Evolutionary conservation across 129 eudicot species (phyloP).

Genomic region (Flaveria robusta): DNA sequence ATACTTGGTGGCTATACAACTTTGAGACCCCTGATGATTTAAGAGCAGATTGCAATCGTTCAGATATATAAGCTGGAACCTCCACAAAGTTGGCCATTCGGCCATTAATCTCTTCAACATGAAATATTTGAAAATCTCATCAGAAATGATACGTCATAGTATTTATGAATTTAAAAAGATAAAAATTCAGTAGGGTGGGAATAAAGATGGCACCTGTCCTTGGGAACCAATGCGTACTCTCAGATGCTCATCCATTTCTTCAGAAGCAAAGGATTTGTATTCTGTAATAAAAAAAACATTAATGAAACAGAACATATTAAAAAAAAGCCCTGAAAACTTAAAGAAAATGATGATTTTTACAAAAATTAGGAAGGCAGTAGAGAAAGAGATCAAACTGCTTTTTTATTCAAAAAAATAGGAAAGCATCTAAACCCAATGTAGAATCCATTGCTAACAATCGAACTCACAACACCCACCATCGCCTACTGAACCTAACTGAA

Average conservation of each 20-base stretch:
- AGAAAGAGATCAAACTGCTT: too few relatives aligned
- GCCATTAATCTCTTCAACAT: slow-evolving; percentile 69
- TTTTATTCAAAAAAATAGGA: too few relatives aligned
- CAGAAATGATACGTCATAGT: slow-evolving; percentile 13
- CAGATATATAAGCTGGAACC: slow-evolving; percentile 70
- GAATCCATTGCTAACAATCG: too few relatives aligned
- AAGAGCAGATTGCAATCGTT: slow-evolving; percentile 53
- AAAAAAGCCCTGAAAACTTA: neutral
- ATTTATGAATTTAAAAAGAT: neutral
- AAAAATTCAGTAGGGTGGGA: neutral
- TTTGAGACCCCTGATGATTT: slow-evolving; percentile 58
- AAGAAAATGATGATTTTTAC: slow-evolving; percentile 43
- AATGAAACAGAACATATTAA: neutral
- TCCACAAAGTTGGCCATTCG: slow-evolving; percentile 62
- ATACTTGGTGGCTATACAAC: slow-evolving; percentile 91
- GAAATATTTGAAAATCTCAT: slow-evolving; percentile 63
- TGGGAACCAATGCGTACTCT: slow-evolving; percentile 59
- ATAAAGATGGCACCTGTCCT: slow-evolving; percentile 64
- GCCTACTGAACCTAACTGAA: too few relatives aligned
- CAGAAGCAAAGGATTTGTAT: slow-evolving; percentile 59
- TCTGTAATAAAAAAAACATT: slow-evolving; percentile 46
- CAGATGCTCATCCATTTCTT: slow-evolving; percentile 77
- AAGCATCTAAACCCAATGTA: too few relatives aligned
- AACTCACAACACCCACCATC: too few relatives aligned
- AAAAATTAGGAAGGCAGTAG: neutral